A percentile compares a stretch with the other conserved stretches of the same genome.
phyloP scores from a whole-genome alignment of 1,139 yeast genomes.

The Kodamaea suecica region DNA sequence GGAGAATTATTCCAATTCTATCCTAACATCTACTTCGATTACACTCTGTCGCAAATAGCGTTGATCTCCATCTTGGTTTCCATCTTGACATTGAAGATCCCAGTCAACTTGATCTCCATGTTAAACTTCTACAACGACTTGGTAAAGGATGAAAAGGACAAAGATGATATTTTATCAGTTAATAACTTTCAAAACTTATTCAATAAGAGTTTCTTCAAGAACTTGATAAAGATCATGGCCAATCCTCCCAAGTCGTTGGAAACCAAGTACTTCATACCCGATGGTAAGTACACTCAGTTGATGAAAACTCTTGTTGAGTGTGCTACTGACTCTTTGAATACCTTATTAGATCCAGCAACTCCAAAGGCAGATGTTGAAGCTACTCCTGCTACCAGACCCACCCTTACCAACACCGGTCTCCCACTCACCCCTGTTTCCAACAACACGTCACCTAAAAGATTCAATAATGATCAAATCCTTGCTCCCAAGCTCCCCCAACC shows the following conservation, averaged over 20 bases:
- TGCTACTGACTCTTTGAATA: conserved; percentile 22
- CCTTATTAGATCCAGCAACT: conserved; percentile 20
- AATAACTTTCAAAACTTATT: conserved; percentile 24
- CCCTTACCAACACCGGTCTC: conserved; percentile 9
- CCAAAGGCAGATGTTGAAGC: conserved; percentile 13
- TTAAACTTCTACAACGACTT: conserved; percentile 23
- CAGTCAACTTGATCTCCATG: conserved; percentile 24
- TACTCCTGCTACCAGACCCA: not conserved
- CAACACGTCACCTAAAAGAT: conserved; percentile 24
- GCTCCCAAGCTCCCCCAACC: not conserved
- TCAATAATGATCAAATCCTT: not conserved
- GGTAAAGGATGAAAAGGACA: too few species aligned
- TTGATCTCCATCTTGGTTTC: conserved; percentile 27
- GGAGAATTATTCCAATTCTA: conserved; percentile 67
- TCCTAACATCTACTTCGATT: conserved; percentile 54
- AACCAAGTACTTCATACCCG: conserved; percentile 39
- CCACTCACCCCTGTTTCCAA: conserved; percentile 30
- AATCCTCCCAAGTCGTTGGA: conserved; percentile 47
- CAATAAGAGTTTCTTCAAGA: conserved; percentile 25
- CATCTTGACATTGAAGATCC: conserved; percentile 22
- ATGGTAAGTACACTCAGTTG: conserved; percentile 33
- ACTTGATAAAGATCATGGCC: conserved; percentile 39
- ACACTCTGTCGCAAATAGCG: conserved; percentile 55
- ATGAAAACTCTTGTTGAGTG: conserved; percentile 37
- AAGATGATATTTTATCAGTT: conserved; percentile 20